phyloP scores from a whole-genome alignment of 1,139 yeast species.

The Meyerozyma athensensis region DNA sequence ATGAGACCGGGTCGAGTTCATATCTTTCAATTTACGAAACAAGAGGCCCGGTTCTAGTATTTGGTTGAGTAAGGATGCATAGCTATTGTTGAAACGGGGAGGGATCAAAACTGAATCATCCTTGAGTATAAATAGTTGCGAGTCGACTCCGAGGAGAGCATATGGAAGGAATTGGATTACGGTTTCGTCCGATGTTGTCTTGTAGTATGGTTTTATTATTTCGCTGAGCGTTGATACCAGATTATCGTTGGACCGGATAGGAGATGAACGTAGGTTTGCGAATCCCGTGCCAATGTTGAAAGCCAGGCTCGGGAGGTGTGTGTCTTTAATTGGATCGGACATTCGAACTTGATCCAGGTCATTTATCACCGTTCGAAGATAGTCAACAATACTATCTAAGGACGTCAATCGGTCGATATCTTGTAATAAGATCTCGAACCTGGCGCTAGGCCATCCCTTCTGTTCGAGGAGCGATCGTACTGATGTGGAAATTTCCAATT shows the following conservation, averaged over 20 bases:
- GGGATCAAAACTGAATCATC: conserved; percentile 43
- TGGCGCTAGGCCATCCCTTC: not conserved
- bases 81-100: conserved; percentile 48
- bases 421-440: not conserved
- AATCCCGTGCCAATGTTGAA: not conserved
- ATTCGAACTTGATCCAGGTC: no score
- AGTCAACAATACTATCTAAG: not conserved
- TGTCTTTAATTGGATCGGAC: no score
- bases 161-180: conserved; percentile 59
- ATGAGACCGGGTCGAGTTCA: conserved; percentile 22
- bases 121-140: conserved; percentile 53
- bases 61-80: conserved; percentile 51
- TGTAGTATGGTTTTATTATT: conserved; percentile 19
- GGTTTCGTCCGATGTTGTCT: conserved; percentile 39
- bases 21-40: conserved; percentile 41
- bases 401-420: not conserved
- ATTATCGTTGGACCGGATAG: not conserved
- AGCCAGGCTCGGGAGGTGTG: not conserved
- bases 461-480: not conserved
- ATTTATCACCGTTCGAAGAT: not conserved
- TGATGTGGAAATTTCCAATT: not conserved
- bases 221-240: not conserved
- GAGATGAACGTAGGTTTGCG: not conserved
- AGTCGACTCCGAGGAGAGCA: conserved; percentile 69
- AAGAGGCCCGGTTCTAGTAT: conserved; percentile 73